Percentiles rank a stretch among this genome's conserved stretches.
These are phyloP conservation scores for Blastobotrys capitulatus DNA, from an alignment of 1,139 yeast species.

Conservation along the genomic window DNA sequence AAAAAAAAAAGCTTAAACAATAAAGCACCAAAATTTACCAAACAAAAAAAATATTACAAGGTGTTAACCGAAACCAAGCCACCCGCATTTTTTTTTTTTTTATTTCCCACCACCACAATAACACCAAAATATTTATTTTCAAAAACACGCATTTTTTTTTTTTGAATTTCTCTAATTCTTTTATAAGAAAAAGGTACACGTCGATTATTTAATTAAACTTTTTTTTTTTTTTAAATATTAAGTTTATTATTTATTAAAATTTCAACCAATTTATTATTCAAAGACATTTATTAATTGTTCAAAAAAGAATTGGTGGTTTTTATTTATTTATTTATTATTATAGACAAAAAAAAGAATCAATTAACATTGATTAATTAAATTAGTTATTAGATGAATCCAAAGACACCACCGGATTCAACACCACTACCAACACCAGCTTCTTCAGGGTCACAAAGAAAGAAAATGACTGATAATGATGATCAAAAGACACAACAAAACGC, in stretches of 20 bases:
- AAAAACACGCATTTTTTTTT: not conserved
- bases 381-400: not conserved
- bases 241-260: too few relatives aligned
- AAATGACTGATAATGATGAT: constrained; percentile 1
- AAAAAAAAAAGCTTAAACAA: constrained; percentile 4
- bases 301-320: too few relatives aligned
- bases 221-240: not conserved
- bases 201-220: not conserved
- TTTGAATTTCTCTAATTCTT: too few relatives aligned
- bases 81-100: constrained; percentile 4
- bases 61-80: not conserved
- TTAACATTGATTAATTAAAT: too few relatives aligned
- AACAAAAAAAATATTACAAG: not conserved
- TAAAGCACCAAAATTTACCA: not conserved
- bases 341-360: too few relatives aligned
- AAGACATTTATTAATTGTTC: too few relatives aligned
- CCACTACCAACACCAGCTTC: constrained; percentile 6
- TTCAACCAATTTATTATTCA: too few relatives aligned
- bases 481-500: not conserved
- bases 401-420: constrained; percentile 6
- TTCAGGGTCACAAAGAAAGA: constrained; percentile 3
- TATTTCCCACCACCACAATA: not conserved
- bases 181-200: too few relatives aligned
- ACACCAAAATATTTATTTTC: not conserved
- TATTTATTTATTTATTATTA: too few relatives aligned